A percentile compares a stretch with the other conserved stretches of the same genome.
Evolutionary conservation across 1,284 basidiomycete genomes (phyloP).

Genomic region (Puccinia hordei): DNA sequence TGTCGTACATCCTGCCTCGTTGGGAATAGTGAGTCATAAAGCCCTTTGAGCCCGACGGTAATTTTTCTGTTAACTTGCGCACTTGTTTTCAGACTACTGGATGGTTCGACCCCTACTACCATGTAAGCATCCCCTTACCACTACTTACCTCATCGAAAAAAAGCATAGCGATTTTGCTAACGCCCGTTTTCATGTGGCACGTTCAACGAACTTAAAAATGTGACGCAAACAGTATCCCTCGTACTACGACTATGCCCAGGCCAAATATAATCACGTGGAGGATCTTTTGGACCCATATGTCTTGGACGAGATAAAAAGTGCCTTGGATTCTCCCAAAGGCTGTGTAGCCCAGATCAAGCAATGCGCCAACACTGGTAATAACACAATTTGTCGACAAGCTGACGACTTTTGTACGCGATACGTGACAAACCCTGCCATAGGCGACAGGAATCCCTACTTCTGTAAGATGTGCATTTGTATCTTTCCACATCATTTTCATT

Average conservation of each 20-base stretch:
- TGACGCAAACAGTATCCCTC: slow-evolving; percentile 19
- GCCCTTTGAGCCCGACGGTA: not conserved
- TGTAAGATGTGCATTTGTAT: slow-evolving; percentile 25
- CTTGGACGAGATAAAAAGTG: slow-evolving; percentile 3
- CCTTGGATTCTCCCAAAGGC: slow-evolving; percentile 11
- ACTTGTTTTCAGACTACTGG: slow-evolving; percentile 38
- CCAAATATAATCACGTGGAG: slow-evolving; percentile 40
- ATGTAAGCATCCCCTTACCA: slow-evolving; percentile 19
- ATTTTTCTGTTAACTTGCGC: not conserved
- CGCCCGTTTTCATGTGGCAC: not conserved
- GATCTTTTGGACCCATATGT: slow-evolving; percentile 22
- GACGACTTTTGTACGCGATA: slow-evolving; percentile 32
- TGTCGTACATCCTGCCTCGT: slow-evolving; percentile 19
- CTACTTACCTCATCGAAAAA: not conserved
- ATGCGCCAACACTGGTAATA: slow-evolving; percentile 31
- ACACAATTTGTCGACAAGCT: slow-evolving; percentile 31
- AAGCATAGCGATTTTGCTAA: not conserved
- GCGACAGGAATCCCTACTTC: slow-evolving; percentile 42
- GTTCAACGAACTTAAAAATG: not conserved
- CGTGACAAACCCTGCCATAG: slow-evolving; percentile 22
- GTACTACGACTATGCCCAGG: slow-evolving; percentile 46
- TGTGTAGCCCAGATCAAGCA: slow-evolving; percentile 35
- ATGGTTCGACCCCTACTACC: slow-evolving; percentile 46
- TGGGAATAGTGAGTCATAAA: slow-evolving; percentile 45
- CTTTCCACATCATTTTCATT: not conserved